Evolutionary conservation across 192 early-diverging fungal genomes (phyloP).

Genomic region (Coemansia sp.): DNA sequence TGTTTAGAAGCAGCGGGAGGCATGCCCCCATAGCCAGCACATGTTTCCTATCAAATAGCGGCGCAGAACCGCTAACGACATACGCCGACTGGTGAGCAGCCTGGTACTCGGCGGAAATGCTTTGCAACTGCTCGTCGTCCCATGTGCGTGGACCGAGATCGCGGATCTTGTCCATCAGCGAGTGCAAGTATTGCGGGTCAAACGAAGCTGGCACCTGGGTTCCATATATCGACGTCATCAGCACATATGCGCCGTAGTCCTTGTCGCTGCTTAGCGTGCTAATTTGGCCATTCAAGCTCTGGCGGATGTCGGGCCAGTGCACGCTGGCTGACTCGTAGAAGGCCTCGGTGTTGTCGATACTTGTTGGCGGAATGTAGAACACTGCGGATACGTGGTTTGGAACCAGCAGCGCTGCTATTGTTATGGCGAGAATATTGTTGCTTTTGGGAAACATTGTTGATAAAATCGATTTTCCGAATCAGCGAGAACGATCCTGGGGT

Average conservation of each 20-base stretch:
- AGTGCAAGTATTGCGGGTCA: constrained; percentile 18
- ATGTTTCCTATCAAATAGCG: background rate
- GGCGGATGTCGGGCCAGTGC: constrained; percentile 19
- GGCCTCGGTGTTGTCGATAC: constrained; percentile 27
- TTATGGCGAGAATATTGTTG: background rate
- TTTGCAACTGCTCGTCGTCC: constrained; percentile 22
- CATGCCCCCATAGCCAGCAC: background rate
- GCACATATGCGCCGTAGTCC: constrained; percentile 22
- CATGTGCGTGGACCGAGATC: constrained; percentile 21
- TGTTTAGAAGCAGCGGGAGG: background rate
- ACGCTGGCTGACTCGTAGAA: constrained; percentile 24
- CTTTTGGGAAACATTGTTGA: background rate
- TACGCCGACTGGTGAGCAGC: constrained; percentile 9
- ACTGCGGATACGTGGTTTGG: constrained; percentile 2
- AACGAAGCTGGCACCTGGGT: constrained; percentile 11
- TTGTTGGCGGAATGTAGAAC: constrained; percentile 28
- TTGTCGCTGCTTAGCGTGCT: constrained; percentile 3
- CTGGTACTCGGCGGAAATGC: constrained; percentile 13
- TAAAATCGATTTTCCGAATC: no score
- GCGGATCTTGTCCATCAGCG: constrained; percentile 22
- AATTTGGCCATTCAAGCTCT: constrained; percentile 11
- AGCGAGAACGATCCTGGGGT: no score
- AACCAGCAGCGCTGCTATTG: background rate
- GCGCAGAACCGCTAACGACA: background rate
- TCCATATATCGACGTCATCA: constrained; percentile 23